These are phyloP conservation scores for Galerina marginata DNA, from an alignment of 768 basidiomycete genomes.

Conservation along the genomic window DNA sequence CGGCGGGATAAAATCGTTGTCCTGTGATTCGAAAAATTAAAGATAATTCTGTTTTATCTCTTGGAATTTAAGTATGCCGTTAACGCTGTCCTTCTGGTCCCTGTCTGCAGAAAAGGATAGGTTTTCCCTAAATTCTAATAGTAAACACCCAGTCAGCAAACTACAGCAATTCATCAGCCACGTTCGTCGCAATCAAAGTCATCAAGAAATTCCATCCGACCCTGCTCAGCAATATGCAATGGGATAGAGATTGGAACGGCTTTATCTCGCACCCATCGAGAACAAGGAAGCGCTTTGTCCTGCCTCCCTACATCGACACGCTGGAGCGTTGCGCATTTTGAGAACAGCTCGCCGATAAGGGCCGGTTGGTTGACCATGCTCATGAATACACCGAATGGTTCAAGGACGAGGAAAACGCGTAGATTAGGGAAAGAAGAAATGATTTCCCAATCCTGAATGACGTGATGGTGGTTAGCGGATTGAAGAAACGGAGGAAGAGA, in stretches of 20 bases:
- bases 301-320: neutral
- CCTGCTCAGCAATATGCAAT: neutral
- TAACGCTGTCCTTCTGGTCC: too few species aligned
- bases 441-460: neutral
- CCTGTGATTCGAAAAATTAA: too few species aligned
- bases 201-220: neutral
- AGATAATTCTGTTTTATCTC: too few species aligned
- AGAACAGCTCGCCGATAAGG: neutral
- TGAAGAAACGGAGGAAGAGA: too few species aligned
- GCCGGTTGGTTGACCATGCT: neutral
- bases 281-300: neutral
- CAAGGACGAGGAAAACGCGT: neutral
- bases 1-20: too few species aligned
- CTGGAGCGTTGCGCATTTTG: neutral
- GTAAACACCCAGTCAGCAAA: too few species aligned
- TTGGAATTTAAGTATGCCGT: too few species aligned
- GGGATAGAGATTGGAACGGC: neutral
- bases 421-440: neutral
- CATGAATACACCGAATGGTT: neutral
- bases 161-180: too few species aligned
- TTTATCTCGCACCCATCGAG: neutral
- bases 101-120: too few species aligned
- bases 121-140: too few species aligned
- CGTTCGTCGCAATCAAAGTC: neutral
- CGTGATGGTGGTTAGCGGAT: too few species aligned